Percentiles rank a stretch among this genome's conserved stretches.
Evolutionary conservation across 2,329 filamentous ascomycete genomes (phyloP).

Genomic region (Rhynchosporium graminicola): DNA sequence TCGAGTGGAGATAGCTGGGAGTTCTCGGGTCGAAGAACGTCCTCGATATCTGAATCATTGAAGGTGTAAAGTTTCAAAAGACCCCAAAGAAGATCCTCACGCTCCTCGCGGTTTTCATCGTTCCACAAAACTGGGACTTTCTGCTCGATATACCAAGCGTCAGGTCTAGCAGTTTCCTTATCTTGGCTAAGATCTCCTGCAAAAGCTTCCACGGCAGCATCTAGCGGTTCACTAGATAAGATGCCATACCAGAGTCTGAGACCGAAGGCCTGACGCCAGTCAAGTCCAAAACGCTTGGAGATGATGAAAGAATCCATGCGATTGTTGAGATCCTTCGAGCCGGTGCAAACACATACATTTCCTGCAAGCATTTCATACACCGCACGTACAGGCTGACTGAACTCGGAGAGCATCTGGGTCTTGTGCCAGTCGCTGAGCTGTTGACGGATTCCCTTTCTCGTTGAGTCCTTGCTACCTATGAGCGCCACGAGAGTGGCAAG

Average conservation of each 20-base stretch:
- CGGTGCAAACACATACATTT: slow-evolving; percentile 81
- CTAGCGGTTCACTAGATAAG: slow-evolving; percentile 66
- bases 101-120: slow-evolving; percentile 56
- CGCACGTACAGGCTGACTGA: slow-evolving; percentile 78
- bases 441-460: slow-evolving; percentile 72
- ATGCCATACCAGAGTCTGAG: slow-evolving; percentile 88
- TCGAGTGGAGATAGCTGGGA: slow-evolving; percentile 74
- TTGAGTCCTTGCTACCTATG: slow-evolving; percentile 70
- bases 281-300: slow-evolving; percentile 78
- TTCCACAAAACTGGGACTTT: slow-evolving; percentile 60
- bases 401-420: slow-evolving; percentile 82
- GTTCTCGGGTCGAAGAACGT: slow-evolving; percentile 74
- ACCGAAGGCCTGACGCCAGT: slow-evolving; percentile 93
- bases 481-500: slow-evolving; percentile 83
- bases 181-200: slow-evolving; percentile 70
- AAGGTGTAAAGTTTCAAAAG: slow-evolving; percentile 77
- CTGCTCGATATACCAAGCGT: slow-evolving; percentile 69
- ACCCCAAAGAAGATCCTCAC: slow-evolving; percentile 84
- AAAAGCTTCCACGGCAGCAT: slow-evolving; percentile 72
- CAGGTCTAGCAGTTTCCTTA: slow-evolving; percentile 67
- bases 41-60: slow-evolving; percentile 63
- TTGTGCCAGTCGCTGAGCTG: slow-evolving; percentile 86
- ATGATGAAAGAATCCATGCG: slow-evolving; percentile 78
- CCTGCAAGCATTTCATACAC: slow-evolving; percentile 89
- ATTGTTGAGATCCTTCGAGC: slow-evolving; percentile 72